A percentile compares a stretch with the other conserved stretches of the same genome.
These are phyloP conservation scores for Dryas octopetala DNA, from an alignment of 306 rosid species.

Conservation along the genomic window DNA sequence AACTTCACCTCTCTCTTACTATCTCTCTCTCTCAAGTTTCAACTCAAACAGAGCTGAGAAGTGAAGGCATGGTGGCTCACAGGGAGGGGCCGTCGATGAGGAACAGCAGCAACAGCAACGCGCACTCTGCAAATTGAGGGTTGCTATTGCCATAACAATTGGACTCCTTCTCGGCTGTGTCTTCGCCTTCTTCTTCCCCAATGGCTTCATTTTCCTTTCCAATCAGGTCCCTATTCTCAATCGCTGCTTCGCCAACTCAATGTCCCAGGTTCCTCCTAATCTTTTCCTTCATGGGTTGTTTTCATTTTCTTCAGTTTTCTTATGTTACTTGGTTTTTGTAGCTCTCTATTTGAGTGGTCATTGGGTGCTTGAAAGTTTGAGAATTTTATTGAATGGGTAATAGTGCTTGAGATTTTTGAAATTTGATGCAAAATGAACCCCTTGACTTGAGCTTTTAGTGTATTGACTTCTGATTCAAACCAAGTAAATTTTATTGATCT, in stretches of 20 bases:
- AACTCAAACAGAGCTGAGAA: slow-evolving; percentile 4
- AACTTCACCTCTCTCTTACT: not conserved
- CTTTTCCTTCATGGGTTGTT: not conserved
- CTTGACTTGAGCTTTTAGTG: slow-evolving; percentile 8
- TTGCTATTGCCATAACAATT: slow-evolving; percentile 51
- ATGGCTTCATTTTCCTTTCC: slow-evolving; percentile 48
- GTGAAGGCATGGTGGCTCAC: slow-evolving; percentile 36
- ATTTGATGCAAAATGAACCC: not conserved
- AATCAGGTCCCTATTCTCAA: slow-evolving; percentile 32
- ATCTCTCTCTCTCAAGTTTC: not conserved
- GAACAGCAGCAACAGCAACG: not conserved
- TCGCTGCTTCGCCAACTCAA: slow-evolving; percentile 37
- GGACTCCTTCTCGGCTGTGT: slow-evolving; percentile 69
- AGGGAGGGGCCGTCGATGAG: slow-evolving; percentile 32
- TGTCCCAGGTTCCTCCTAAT: slow-evolving; percentile 50
- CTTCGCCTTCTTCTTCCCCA: slow-evolving; percentile 63
- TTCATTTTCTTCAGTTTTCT: not conserved
- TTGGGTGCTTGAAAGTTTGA: not conserved
- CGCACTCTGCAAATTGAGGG: slow-evolving; percentile 45
- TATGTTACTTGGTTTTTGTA: not conserved
- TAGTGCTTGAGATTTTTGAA: not conserved
- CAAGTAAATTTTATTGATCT: not conserved
- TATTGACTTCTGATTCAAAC: slow-evolving; percentile 7
- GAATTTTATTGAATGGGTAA: not conserved
- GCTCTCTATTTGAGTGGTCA: slow-evolving; percentile 16